Conservation (phyloP, 164 flowering plant species). For the Magnolia sinica region DNA sequence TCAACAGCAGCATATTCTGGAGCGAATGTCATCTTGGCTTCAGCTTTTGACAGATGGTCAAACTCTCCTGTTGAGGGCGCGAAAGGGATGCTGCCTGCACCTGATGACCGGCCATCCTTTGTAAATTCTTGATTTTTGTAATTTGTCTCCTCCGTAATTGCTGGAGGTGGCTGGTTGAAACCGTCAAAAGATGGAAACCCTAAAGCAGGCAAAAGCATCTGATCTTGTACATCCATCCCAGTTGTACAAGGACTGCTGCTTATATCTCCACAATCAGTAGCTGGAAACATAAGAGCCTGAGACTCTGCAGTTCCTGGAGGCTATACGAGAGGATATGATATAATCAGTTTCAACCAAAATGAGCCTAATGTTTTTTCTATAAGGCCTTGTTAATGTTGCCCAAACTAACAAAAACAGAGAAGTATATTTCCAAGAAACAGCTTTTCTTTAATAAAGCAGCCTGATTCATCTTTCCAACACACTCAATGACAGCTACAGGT, state of each 20-base stretch:
- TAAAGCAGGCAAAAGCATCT: slow-evolving; percentile 55
- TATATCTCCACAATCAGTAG: slow-evolving; percentile 65
- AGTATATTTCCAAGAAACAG: neutral
- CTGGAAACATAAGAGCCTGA: slow-evolving; percentile 61
- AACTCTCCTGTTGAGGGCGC: slow-evolving; percentile 54
- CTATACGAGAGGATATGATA: slow-evolving; percentile 40
- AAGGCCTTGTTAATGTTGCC: neutral
- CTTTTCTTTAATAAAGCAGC: neutral
- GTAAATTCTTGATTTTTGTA: slow-evolving; percentile 49
- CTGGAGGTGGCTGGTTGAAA: slow-evolving; percentile 48
- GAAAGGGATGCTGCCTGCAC: slow-evolving; percentile 30
- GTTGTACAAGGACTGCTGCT: slow-evolving; percentile 64
- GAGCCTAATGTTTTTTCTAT: neutral
- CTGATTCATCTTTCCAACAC: neutral
- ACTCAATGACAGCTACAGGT: neutral
- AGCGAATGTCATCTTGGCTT: slow-evolving; percentile 91
- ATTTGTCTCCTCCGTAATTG: slow-evolving; percentile 45
- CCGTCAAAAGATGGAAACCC: slow-evolving; percentile 61
- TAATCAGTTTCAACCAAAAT: slow-evolving; percentile 13
- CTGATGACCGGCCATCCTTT: slow-evolving; percentile 39
- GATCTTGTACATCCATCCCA: slow-evolving; percentile 77
- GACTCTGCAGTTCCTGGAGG: slow-evolving; percentile 98
- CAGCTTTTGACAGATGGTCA: slow-evolving; percentile 77
- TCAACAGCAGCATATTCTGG: slow-evolving; percentile 93
- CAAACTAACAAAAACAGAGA: neutral